phyloP scores from a whole-genome alignment of 805 yeast species.

The Saturnispora mendoncae region DNA sequence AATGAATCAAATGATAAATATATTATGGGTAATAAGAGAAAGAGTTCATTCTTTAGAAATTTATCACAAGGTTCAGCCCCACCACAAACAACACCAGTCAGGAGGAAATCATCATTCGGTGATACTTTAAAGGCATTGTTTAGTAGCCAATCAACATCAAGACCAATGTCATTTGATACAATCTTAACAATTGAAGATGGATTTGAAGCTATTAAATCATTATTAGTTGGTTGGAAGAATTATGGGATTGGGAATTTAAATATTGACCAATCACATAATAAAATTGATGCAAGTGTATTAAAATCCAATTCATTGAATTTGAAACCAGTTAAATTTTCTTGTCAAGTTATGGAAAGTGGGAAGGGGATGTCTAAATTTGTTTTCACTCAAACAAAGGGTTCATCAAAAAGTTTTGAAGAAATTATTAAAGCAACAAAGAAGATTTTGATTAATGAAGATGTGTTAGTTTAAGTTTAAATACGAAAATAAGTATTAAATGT shows the following conservation, averaged over 20 bases:
- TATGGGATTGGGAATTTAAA: constrained; percentile 56
- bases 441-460: constrained; percentile 58
- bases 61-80: constrained; percentile 25
- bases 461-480: constrained; percentile 27
- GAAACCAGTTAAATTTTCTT: constrained; percentile 55
- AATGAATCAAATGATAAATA: constrained; percentile 12
- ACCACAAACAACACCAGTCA: constrained; percentile 5
- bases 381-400: constrained; percentile 58
- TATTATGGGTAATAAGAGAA: constrained; percentile 14
- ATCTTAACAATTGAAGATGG: constrained; percentile 42
- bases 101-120: constrained; percentile 29
- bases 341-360: constrained; percentile 39
- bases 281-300: constrained; percentile 54
- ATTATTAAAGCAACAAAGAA: constrained; percentile 55
- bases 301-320: constrained; percentile 53
- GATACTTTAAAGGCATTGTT: constrained; percentile 38
- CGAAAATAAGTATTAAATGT: not conserved
- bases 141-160: constrained; percentile 17
- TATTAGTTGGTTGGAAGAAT: constrained; percentile 58
- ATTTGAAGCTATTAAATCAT: constrained; percentile 53
- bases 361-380: constrained; percentile 39
- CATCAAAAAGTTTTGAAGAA: constrained; percentile 50
- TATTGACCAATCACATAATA: constrained; percentile 34
- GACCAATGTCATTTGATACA: constrained; percentile 26
- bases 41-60: constrained; percentile 36